Conservation (phyloP, 495 filamentous ascomycete genomes). For the Neurospora sp. region DNA sequence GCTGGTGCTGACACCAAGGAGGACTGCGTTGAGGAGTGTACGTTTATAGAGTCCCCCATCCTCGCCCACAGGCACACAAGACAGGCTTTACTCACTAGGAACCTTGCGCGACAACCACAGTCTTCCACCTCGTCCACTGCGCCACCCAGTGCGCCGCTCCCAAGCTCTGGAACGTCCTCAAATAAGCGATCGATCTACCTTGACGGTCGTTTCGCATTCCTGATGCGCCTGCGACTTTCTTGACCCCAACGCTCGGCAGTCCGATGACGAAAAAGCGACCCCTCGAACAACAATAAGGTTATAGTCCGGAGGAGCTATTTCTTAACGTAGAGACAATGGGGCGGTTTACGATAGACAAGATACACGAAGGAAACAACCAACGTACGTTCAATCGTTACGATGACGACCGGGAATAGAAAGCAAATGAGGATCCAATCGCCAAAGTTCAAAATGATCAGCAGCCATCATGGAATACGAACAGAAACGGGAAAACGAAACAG, state of each 20-base stretch:
- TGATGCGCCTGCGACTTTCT: background rate
- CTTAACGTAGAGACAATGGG: background rate
- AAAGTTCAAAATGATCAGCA: background rate
- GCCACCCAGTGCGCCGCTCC: slow-evolving; percentile 84
- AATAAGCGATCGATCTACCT: slow-evolving; percentile 45
- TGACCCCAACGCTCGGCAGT: slow-evolving; percentile 1
- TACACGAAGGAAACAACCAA: background rate
- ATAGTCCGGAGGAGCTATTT: background rate
- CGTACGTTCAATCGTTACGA: background rate
- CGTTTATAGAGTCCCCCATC: slow-evolving; percentile 27
- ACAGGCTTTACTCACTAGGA: slow-evolving; percentile 6
- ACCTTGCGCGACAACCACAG: slow-evolving; percentile 34
- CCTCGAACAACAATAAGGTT: background rate
- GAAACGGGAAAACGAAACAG: background rate
- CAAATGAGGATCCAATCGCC: background rate
- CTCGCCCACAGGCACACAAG: background rate
- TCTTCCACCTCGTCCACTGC: slow-evolving; percentile 98
- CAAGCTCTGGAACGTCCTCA: slow-evolving; percentile 83
- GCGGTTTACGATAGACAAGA: background rate
- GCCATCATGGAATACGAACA: background rate
- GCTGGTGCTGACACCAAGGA: slow-evolving; percentile 44
- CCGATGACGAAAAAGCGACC: slow-evolving; percentile 7
- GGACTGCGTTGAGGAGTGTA: slow-evolving; percentile 99
- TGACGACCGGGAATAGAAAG: background rate
- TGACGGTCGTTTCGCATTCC: background rate